These are phyloP conservation scores for Microdochium paspali DNA, from an alignment of 2,329 filamentous ascomycete genomes.

Conservation along the genomic window DNA sequence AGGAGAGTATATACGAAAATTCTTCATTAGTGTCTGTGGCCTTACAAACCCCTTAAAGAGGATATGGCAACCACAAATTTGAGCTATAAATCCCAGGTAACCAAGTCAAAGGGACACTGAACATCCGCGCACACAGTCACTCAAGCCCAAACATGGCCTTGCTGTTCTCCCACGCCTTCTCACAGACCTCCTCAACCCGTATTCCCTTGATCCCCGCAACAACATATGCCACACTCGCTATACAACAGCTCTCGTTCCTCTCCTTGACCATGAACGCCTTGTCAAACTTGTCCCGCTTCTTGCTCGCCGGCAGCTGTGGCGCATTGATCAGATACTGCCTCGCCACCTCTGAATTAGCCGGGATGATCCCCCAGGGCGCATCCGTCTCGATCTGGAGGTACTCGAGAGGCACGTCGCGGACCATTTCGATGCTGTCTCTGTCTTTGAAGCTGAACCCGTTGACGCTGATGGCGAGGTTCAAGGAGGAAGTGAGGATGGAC, in stretches of 20 bases:
- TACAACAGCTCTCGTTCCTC: conserved; percentile 38
- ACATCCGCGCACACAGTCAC: not conserved
- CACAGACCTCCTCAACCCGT: conserved; percentile 29
- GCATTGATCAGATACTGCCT: conserved; percentile 31
- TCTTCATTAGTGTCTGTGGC: no score
- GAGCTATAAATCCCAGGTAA: not conserved
- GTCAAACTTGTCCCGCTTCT: conserved; percentile 41
- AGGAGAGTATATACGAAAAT: no score
- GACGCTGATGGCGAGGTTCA: conserved; percentile 35
- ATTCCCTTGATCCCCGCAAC: conserved; percentile 37
- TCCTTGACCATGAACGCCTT: conserved; percentile 36
- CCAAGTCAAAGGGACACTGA: no score
- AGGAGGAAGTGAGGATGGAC: conserved; percentile 12
- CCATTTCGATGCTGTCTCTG: conserved; percentile 29
- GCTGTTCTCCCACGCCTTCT: conserved; percentile 26
- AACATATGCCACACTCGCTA: conserved; percentile 34
- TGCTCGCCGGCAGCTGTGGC: conserved; percentile 24
- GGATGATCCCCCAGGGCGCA: conserved; percentile 36
- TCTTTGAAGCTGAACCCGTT: conserved; percentile 37
- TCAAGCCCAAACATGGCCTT: conserved; percentile 15
- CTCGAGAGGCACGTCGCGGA: conserved; percentile 26
- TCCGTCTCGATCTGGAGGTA: conserved; percentile 36
- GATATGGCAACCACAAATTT: not conserved
- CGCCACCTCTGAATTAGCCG: conserved; percentile 21
- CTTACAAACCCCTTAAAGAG: no score